Base-by-base conservation (phyloP, 768 basidiomycete genomes). In the Lactarius hatsudake region DNA sequence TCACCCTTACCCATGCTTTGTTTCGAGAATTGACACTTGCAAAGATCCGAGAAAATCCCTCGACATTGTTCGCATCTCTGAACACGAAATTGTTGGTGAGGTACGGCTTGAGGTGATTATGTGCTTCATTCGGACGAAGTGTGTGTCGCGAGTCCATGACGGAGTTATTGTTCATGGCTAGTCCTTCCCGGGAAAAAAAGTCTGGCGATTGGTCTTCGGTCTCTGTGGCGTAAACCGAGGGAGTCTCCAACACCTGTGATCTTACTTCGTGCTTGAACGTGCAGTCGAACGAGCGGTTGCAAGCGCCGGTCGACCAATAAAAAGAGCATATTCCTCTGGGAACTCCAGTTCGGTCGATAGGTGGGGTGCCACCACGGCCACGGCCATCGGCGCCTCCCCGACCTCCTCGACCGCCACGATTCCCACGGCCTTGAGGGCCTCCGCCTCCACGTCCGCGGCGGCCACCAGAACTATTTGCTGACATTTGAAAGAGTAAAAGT, bases 291-390 rank as follows among this genome's bases (percentile, higher is more conserved):
- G 61, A 54, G 2, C 67, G 71, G 42, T 65, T 51, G 51, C 77
- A 78, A 18, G 62, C 58, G 48, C 77, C 77, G 38, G 71, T 65
- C 1, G 71, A 66, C 74, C 75, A 78, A 68, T 60, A 78, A 40
- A 73, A 74, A 12, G 63, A 51, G 65, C 77, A 78, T 3, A 72
- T 53, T 20, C 73, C 73, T 20, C 65, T 65, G 1, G 76, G 75
- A 18, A 65, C 56, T 48, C 36, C 17, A 18, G 53, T 17, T 32
- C 36, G 53, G 26, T 66, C 70, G 23, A 53, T 40, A 36, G 64
- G 53, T 20, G 61, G 60, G 17, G 42, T 15, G 28, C 36, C 63
- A 30, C n/a, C n/a, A n/a, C n/a, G n/a, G n/a, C n/a, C 67, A 40
- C 57, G 30, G 5, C 68, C 68, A 42, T 73, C 71, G 18, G 28